These are phyloP conservation scores for Chenopodium berlandieri DNA, from an alignment of 148 eudicot species.

Conservation along the genomic window DNA sequence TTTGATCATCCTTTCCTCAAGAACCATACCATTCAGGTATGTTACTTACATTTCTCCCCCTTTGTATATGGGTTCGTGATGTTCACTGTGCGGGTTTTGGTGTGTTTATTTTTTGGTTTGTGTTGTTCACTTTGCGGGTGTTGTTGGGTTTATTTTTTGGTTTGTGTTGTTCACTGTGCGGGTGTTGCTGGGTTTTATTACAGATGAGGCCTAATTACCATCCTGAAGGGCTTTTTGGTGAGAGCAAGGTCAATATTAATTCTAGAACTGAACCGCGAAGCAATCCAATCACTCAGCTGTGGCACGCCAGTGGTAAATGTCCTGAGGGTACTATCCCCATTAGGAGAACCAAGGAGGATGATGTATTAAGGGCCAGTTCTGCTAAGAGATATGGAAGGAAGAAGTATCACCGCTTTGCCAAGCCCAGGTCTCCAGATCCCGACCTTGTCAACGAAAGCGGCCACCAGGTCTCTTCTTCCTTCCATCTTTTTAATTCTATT, in stretches of 20 bases:
- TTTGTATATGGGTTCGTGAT: too few species aligned
- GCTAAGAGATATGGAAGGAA: constrained; percentile 80
- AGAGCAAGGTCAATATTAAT: constrained; percentile 36
- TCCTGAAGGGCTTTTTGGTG: constrained; percentile 79
- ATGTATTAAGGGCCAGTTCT: constrained; percentile 84
- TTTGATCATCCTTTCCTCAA: constrained; percentile 91
- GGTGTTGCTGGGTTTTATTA: too few species aligned
- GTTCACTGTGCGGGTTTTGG: too few species aligned
- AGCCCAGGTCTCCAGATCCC: constrained; percentile 94
- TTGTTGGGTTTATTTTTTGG: too few species aligned
- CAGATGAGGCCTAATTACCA: constrained; percentile 82
- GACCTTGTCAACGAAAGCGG: constrained; percentile 87
- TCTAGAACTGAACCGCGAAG: constrained; percentile 27
- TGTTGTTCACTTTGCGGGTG: too few species aligned
- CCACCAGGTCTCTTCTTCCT: constrained; percentile 60
- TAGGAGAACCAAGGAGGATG: constrained; percentile 80
- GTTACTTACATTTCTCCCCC: neutral
- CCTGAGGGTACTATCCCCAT: constrained; percentile 76
- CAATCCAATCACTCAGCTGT: constrained; percentile 56
- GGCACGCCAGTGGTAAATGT: constrained; percentile 81
- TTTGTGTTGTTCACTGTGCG: too few species aligned
- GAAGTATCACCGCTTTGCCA: constrained; percentile 57
- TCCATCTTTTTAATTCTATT: neutral
- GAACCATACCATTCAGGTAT: constrained; percentile 86
- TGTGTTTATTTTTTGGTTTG: too few species aligned